Conservation (phyloP, 73 alveolate genomes). For the Tetrahymena thermophila region DNA sequence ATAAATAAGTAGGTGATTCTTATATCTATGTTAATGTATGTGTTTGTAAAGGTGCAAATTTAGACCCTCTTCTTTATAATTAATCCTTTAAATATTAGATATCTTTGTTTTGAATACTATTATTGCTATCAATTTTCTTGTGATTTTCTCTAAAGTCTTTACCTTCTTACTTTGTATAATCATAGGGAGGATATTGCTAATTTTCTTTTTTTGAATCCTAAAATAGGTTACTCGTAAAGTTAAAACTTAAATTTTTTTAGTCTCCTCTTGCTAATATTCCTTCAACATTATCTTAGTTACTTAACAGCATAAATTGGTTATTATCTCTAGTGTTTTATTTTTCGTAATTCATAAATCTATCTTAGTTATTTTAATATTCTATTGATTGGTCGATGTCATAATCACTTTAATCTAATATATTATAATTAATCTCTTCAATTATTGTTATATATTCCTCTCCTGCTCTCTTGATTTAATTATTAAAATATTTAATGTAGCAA, state of each 20-base stretch:
- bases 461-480: not conserved
- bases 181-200: not conserved
- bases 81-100: not conserved
- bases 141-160: not conserved
- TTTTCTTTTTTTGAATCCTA: not conserved
- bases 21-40: not conserved
- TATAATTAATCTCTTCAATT: not conserved
- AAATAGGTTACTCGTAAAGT: not conserved
- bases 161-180: not conserved
- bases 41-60: not conserved
- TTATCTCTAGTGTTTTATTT: not conserved
- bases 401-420: not conserved
- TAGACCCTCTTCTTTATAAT: not conserved
- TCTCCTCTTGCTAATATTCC: not conserved
- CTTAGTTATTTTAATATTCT: not conserved
- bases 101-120: not conserved
- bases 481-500: not conserved
- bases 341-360: not conserved
- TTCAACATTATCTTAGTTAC: not conserved
- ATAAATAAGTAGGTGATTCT: not conserved
- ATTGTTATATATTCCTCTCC: not conserved
- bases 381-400: not conserved
- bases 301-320: not conserved
- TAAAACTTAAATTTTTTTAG: not conserved
- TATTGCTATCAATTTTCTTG: not conserved